Evolutionary conservation across 345 rosid genomes (phyloP).

Genomic region (Populus davidiana): DNA sequence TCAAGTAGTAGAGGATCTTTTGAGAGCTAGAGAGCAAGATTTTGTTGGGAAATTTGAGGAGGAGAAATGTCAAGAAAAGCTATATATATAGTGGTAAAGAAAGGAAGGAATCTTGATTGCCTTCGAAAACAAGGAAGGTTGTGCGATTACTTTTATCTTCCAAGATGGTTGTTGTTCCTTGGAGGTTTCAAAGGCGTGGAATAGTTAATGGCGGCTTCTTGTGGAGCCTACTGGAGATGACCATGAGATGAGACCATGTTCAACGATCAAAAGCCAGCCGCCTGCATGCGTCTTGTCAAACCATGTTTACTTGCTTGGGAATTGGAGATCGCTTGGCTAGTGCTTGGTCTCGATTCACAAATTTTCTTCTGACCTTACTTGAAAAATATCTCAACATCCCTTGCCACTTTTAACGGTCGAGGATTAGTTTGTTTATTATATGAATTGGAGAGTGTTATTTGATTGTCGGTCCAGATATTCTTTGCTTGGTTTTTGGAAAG

Average conservation of each 20-base stretch:
- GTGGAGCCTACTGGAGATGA: background rate
- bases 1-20: background rate
- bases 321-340: background rate
- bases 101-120: too few relatives aligned
- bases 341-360: background rate
- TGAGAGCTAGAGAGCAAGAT: background rate
- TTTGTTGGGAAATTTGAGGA: background rate
- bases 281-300: background rate
- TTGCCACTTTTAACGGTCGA: background rate
- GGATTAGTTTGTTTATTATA: background rate
- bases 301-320: background rate
- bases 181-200: background rate
- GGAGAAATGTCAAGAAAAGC: background rate
- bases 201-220: background rate
- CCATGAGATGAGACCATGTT: background rate
- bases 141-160: background rate
- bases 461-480: background rate
- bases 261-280: background rate
- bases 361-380: background rate
- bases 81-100: too few relatives aligned
- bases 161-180: background rate
- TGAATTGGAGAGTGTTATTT: too few relatives aligned
- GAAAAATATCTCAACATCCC: background rate
- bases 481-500: background rate
- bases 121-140: background rate